Evolutionary conservation across 2,329 filamentous ascomycete species (phyloP).

Genomic region (Dothistroma pini): DNA sequence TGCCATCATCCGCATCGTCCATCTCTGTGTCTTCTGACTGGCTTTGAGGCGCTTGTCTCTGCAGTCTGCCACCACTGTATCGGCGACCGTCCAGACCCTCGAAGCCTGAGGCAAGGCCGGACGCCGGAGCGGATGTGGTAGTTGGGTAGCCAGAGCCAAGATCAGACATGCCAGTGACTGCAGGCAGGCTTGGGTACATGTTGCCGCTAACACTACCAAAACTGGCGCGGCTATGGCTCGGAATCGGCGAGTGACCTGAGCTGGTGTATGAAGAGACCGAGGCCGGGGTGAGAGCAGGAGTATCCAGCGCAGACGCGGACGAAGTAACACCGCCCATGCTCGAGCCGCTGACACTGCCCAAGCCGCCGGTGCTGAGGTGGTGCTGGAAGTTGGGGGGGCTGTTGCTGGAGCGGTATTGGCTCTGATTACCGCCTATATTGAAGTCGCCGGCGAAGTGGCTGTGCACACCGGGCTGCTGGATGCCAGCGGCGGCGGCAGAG

Average conservation of each 20-base stretch:
- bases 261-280: constrained; percentile 69
- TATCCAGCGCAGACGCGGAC: constrained; percentile 53
- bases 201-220: constrained; percentile 52
- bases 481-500: constrained; percentile 71
- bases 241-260: constrained; percentile 73
- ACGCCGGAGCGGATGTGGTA: constrained; percentile 63
- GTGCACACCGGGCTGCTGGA: constrained; percentile 70
- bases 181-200: constrained; percentile 72
- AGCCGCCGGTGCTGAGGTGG: constrained; percentile 23
- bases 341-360: constrained; percentile 36
- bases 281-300: constrained; percentile 72
- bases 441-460: constrained; percentile 45
- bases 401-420: constrained; percentile 52
- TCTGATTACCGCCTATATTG: constrained; percentile 49
- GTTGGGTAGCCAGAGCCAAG: constrained; percentile 56
- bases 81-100: constrained; percentile 59
- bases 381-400: constrained; percentile 48
- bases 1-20: constrained; percentile 42
- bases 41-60: constrained; percentile 48
- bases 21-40: constrained; percentile 39
- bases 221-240: constrained; percentile 57
- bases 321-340: constrained; percentile 36
- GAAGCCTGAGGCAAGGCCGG: constrained; percentile 64
- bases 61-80: constrained; percentile 59
- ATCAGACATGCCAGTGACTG: constrained; percentile 63